These are phyloP conservation scores for Fusarium illudens DNA, from an alignment of 2,329 filamentous ascomycete genomes.

Conservation along the genomic window DNA sequence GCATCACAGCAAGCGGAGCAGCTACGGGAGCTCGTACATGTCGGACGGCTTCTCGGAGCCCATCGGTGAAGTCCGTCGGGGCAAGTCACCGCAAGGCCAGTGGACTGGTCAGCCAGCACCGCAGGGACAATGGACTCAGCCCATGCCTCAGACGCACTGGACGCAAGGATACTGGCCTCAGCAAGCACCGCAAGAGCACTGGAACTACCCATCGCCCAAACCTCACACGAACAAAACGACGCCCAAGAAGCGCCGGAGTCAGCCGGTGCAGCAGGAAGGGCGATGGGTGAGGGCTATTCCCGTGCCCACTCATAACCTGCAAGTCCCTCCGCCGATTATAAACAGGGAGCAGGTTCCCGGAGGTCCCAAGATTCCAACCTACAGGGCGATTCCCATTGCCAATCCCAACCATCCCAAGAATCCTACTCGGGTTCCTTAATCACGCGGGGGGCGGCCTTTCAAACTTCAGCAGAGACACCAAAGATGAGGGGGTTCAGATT, in stretches of 20 bases:
- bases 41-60: conserved; percentile 24
- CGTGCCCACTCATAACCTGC: conserved; percentile 12
- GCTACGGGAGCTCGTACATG: conserved; percentile 22
- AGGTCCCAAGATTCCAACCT: conserved; percentile 46
- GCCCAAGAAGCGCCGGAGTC: neutral
- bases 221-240: neutral
- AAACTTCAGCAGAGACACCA: neutral
- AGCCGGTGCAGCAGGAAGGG: neutral
- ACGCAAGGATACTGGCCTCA: neutral
- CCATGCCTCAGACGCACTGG: too few species aligned
- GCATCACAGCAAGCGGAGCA: conserved; percentile 15
- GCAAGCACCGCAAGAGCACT: neutral
- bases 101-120: neutral
- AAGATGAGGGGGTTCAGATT: neutral
- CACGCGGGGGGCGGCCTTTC: neutral
- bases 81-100: neutral
- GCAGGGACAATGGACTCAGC: neutral
- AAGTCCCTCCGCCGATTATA: conserved; percentile 29
- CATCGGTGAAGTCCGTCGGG: neutral
- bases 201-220: neutral
- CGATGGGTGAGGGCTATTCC: conserved; percentile 14
- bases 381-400: conserved; percentile 45
- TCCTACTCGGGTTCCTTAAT: conserved; percentile 3
- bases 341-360: conserved; percentile 44
- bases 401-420: conserved; percentile 41